Conservation (phyloP, 164 flowering plant species). For the Vitis cinerea region DNA sequence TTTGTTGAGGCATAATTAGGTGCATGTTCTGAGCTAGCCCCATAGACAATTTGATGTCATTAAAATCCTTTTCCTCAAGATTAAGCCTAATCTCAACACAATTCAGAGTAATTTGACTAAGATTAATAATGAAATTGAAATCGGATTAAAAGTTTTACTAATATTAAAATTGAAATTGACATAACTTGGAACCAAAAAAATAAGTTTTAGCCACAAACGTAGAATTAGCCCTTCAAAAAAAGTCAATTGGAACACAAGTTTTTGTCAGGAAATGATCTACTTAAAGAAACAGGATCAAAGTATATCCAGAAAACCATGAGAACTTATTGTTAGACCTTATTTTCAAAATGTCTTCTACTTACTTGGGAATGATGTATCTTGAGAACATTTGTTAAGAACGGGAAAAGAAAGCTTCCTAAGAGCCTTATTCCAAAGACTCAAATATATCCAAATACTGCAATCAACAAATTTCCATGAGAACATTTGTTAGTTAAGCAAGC, state of each 20-base stretch:
- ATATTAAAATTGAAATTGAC: no score
- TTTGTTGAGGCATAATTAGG: no score
- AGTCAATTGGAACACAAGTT: no score
- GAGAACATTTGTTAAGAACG: conserved; percentile 30
- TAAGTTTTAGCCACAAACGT: not conserved
- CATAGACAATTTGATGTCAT: no score
- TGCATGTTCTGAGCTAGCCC: no score
- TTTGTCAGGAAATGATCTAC: not conserved
- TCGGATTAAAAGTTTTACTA: no score
- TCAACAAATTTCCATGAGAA: conserved; percentile 1
- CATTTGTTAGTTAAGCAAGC: not conserved
- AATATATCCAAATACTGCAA: conserved; percentile 63
- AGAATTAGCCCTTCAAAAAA: no score
- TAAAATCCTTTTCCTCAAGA: not conserved
- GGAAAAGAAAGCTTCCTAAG: conserved; percentile 70
- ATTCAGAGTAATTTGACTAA: no score
- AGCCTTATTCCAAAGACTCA: conserved; percentile 59
- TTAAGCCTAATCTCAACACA: no score
- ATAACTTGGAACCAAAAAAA: no score
- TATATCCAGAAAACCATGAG: not conserved
- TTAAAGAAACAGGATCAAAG: not conserved
- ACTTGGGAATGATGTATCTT: conserved; percentile 78
- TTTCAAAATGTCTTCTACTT: conserved; percentile 28
- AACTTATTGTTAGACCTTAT: not conserved
- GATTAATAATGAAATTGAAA: no score